These are phyloP conservation scores for Aspergillus tubingensis DNA, from an alignment of 2,329 filamentous ascomycete genomes.

Conservation along the genomic window DNA sequence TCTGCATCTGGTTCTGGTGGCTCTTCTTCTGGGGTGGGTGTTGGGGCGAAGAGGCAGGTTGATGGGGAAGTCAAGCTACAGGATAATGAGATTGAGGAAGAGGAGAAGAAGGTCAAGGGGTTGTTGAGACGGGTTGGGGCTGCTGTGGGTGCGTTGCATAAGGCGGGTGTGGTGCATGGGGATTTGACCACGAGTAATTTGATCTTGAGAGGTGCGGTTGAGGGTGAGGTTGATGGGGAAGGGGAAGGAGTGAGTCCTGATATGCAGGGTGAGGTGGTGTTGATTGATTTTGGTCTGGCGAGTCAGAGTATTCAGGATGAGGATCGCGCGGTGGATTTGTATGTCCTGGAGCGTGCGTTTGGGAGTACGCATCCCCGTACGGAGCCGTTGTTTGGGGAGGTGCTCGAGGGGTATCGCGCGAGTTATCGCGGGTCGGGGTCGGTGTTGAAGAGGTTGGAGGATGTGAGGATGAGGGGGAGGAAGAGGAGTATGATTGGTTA, in stretches of 20 bases:
- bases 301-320: conserved; percentile 80
- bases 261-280: conserved; percentile 72
- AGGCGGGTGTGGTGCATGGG: conserved; percentile 84
- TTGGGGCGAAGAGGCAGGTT: conserved; percentile 12
- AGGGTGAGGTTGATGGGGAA: conserved; percentile 15
- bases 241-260: conserved; percentile 26
- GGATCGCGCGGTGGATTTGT: conserved; percentile 92
- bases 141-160: conserved; percentile 75
- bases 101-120: conserved; percentile 56
- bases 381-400: conserved; percentile 71
- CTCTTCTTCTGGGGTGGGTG: no score
- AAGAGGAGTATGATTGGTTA: conserved; percentile 97
- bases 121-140: conserved; percentile 71
- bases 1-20: no score
- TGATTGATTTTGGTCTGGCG: conserved; percentile 94
- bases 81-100: conserved; percentile 25
- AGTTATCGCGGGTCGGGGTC: conserved; percentile 73
- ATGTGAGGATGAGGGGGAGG: conserved; percentile 87
- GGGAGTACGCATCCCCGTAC: conserved; percentile 89
- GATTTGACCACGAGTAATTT: conserved; percentile 97
- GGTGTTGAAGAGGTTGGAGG: conserved; percentile 81
- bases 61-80: conserved; percentile 31
- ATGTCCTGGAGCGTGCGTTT: conserved; percentile 93
- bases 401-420: conserved; percentile 72
- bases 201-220: conserved; percentile 65